These are phyloP conservation scores for Porcisia deanei DNA, from an alignment of 208 protist species.

Conservation along the genomic window DNA sequence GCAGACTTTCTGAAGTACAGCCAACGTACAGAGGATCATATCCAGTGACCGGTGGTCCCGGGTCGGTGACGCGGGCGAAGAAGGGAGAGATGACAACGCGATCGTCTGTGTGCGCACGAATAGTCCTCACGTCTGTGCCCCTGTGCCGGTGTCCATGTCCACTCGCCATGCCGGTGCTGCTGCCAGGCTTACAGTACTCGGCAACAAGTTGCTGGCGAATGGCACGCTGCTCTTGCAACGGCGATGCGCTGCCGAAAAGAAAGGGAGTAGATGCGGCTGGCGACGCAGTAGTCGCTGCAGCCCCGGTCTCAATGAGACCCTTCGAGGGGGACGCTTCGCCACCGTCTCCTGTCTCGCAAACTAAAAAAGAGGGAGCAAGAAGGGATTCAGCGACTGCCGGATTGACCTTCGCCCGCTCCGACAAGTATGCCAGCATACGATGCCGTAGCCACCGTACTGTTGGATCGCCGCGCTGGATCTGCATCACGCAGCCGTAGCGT, in stretches of 20 bases:
- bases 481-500: conserved; percentile 43
- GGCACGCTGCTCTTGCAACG: conserved; percentile 22
- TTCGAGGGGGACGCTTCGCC: neutral
- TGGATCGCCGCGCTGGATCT: conserved; percentile 52
- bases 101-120: neutral
- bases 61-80: neutral
- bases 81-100: neutral
- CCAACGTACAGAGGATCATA: conserved; percentile 20
- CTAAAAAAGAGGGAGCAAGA: neutral
- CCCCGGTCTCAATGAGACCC: neutral
- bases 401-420: conserved; percentile 5
- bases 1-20: conserved; percentile 29
- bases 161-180: neutral
- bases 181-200: conserved; percentile 13
- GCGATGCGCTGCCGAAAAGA: neutral
- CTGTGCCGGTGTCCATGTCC: neutral
- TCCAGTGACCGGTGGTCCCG: neutral
- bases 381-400: neutral
- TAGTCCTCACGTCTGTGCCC: neutral
- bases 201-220: conserved; percentile 24
- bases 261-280: neutral
- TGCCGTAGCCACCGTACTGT: conserved; percentile 43
- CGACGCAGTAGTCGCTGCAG: neutral
- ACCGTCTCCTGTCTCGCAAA: neutral
- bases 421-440: conserved; percentile 34